Conservation (phyloP, 192 early-diverging fungal species). For the Backusella parvicylindrica region DNA sequence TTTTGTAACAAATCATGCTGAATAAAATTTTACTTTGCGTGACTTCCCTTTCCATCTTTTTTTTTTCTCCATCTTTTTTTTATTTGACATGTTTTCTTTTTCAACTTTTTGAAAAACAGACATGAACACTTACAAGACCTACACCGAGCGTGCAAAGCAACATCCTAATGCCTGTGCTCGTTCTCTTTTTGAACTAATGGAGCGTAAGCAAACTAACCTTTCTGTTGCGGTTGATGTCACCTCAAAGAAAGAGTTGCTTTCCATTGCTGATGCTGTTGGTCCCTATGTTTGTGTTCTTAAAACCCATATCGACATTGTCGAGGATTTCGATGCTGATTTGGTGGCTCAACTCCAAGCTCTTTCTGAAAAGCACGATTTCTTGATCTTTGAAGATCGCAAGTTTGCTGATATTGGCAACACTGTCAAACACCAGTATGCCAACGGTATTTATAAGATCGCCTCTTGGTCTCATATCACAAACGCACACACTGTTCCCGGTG, state of each 20-base stretch:
- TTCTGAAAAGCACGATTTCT: constrained; percentile 83
- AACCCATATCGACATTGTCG: constrained; percentile 94
- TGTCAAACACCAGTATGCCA: constrained; percentile 91
- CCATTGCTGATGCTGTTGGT: constrained; percentile 83
- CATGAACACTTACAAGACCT: constrained; percentile 43
- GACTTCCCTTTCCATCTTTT: neutral
- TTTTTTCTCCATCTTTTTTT: neutral
- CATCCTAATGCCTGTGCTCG: constrained; percentile 76
- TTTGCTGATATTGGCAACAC: constrained; percentile 99
- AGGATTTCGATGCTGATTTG: constrained; percentile 90
- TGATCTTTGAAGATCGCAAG: constrained; percentile 99
- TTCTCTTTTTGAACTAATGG: constrained; percentile 78
- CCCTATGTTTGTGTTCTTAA: constrained; percentile 96
- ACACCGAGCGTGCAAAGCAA: constrained; percentile 61
- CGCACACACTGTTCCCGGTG: constrained; percentile 91
- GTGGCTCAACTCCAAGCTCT: constrained; percentile 69
- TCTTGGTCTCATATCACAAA: constrained; percentile 97
- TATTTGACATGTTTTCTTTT: neutral
- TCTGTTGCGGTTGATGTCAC: constrained; percentile 90
- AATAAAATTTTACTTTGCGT: neutral
- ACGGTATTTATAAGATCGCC: constrained; percentile 89
- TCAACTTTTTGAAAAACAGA: neutral
- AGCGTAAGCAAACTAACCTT: constrained; percentile 87
- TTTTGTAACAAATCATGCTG: too few species aligned
- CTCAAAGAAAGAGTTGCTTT: constrained; percentile 82